These are phyloP conservation scores for Heimioporus sp. DNA, from an alignment of 768 basidiomycete species.

Conservation along the genomic window DNA sequence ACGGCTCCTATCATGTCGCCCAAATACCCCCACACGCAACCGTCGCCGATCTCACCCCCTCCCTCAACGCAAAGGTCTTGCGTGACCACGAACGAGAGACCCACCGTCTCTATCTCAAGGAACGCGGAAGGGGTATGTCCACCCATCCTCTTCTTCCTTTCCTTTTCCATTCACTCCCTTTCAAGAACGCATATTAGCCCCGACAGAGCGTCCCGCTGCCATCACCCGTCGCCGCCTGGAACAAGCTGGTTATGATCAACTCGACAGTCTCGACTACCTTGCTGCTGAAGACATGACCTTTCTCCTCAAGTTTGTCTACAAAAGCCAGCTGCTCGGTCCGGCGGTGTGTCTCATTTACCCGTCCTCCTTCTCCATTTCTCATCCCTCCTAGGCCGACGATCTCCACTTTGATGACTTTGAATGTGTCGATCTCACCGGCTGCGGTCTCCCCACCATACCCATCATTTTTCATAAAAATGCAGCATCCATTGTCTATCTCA, in stretches of 20 bases:
- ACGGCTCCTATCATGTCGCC: constrained; percentile 70
- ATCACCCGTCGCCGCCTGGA: constrained; percentile 82
- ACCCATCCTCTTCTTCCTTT: not conserved
- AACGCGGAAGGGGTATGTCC: constrained; percentile 68
- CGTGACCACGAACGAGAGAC: constrained; percentile 50
- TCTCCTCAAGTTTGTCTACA: constrained; percentile 88
- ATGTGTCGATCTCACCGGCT: constrained; percentile 76
- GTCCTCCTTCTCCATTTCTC: not conserved
- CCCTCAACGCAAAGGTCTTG: constrained; percentile 58
- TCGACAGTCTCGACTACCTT: constrained; percentile 76
- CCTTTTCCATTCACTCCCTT: not conserved
- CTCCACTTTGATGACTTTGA: constrained; percentile 69
- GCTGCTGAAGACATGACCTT: constrained; percentile 80
- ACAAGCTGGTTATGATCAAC: constrained; percentile 84
- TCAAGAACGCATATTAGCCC: constrained; percentile 79
- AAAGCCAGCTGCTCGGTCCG: constrained; percentile 66
- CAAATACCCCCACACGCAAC: constrained; percentile 62
- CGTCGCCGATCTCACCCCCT: constrained; percentile 62
- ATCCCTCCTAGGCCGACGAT: constrained; percentile 62
- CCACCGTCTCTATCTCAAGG: constrained; percentile 72
- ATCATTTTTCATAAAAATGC: constrained; percentile 83
- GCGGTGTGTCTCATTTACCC: constrained; percentile 44
- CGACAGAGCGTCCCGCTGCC: constrained; percentile 78
- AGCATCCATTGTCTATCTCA: constrained; percentile 78
- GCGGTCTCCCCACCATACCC: constrained; percentile 84